Evolutionary conservation across 129 eudicot genomes (phyloP).

Genomic region (Silybum marianum): DNA sequence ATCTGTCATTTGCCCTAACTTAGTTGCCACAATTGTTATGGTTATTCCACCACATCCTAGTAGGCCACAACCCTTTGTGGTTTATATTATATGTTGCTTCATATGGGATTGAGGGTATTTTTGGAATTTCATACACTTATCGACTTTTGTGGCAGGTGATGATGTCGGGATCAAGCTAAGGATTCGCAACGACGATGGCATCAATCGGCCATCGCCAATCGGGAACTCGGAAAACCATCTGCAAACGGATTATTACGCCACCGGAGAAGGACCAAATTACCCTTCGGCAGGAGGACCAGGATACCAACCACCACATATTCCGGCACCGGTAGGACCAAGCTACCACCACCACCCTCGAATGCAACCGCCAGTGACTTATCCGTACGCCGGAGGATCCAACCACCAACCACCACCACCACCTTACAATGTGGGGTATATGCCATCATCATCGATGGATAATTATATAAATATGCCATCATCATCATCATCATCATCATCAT

Average conservation of each 20-base stretch:
- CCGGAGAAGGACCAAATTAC: slow-evolving; percentile 18
- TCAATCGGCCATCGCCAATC: slow-evolving; percentile 32
- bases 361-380: slow-evolving; percentile 23
- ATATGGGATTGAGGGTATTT: neutral
- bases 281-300: slow-evolving; percentile 7
- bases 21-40: too few relatives aligned
- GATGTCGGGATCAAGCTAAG: slow-evolving; percentile 66
- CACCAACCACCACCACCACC: slow-evolving; percentile 32
- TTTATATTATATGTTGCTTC: neutral
- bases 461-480: slow-evolving; percentile 69
- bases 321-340: slow-evolving; percentile 24
- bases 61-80: too few relatives aligned
- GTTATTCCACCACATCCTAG: too few relatives aligned
- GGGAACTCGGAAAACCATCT: slow-evolving; percentile 42
- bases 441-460: slow-evolving; percentile 46
- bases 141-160: slow-evolving; percentile 36
- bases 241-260: slow-evolving; percentile 26
- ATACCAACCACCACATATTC: neutral
- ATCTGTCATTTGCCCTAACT: too few relatives aligned
- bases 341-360: slow-evolving; percentile 36
- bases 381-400: slow-evolving; percentile 15
- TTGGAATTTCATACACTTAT: neutral
- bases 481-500: slow-evolving; percentile 48
- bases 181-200: slow-evolving; percentile 43
- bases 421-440: slow-evolving; percentile 60